A percentile compares a stretch with the other conserved stretches of the same genome.
These are phyloP conservation scores for Plasmodium gallinaceum DNA, from an alignment of 169 alveolate species.

Conservation along the genomic window DNA sequence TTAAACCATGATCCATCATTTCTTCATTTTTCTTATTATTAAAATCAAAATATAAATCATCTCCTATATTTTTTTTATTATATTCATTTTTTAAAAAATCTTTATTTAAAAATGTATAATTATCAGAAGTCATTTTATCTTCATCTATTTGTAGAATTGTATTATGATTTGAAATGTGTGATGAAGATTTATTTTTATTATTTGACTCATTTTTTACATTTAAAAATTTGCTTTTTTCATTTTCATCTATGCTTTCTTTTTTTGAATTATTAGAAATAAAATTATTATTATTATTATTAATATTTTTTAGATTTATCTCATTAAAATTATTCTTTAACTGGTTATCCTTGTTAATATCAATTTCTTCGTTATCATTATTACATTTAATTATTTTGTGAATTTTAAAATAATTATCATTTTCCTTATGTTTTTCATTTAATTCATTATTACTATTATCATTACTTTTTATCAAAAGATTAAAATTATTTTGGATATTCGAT, in stretches of 20 bases:
- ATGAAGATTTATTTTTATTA: conserved; percentile 5
- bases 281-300: not conserved
- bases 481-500: not conserved
- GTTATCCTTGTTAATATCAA: not conserved
- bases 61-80: conserved; percentile 4
- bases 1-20: too few species aligned
- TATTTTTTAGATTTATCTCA: not conserved
- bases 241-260: not conserved
- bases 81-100: not conserved
- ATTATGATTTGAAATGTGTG: conserved; percentile 28
- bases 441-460: not conserved
- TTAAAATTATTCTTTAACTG: not conserved
- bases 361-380: not conserved
- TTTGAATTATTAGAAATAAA: not conserved
- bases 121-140: not conserved
- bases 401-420: not conserved
- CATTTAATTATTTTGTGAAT: not conserved
- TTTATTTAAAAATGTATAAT: not conserved
- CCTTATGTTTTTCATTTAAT: not conserved
- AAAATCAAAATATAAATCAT: not conserved
- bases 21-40: not conserved
- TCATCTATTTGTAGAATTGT: conserved; percentile 17
- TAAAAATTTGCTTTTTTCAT: conserved; percentile 10
- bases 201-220: conserved; percentile 13
- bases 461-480: not conserved